These are phyloP conservation scores for Cryptococcus wingfieldii DNA, from an alignment of 1,284 basidiomycete genomes.

Conservation along the genomic window DNA sequence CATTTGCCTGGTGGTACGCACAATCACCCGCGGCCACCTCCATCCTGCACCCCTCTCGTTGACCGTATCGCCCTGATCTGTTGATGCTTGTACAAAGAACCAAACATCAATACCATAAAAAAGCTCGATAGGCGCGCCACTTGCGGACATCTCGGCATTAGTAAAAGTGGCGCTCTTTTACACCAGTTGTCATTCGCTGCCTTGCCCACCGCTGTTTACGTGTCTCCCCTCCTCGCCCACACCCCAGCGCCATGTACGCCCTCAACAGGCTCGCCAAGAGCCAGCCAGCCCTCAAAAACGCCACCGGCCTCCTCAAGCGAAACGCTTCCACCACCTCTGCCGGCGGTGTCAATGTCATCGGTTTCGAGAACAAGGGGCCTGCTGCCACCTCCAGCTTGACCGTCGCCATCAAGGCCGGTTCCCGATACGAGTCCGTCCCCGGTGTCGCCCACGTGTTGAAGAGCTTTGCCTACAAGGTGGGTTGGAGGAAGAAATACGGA, in stretches of 20 bases:
- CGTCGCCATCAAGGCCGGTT: constrained; percentile 84
- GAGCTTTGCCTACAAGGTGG: constrained; percentile 95
- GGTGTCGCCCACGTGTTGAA: constrained; percentile 88
- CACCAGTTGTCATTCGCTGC: not conserved
- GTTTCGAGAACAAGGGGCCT: constrained; percentile 69
- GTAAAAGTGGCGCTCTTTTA: not conserved
- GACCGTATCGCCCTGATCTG: too few species aligned
- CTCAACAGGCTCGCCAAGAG: constrained; percentile 30
- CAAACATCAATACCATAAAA: too few species aligned
- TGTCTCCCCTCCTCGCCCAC: not conserved
- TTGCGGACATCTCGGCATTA: too few species aligned
- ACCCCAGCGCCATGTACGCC: constrained; percentile 26
- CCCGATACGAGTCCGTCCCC: constrained; percentile 75
- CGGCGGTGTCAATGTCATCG: constrained; percentile 77
- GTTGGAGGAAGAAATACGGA: constrained; percentile 12
- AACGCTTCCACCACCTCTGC: constrained; percentile 56
- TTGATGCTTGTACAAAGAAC: too few species aligned
- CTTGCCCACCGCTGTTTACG: not conserved
- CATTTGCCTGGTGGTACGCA: too few species aligned
- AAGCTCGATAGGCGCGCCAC: too few species aligned
- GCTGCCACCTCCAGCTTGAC: constrained; percentile 69
- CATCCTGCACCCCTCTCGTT: too few species aligned
- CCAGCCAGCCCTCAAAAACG: constrained; percentile 52
- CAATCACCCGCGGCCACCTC: too few species aligned
- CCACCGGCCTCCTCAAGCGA: constrained; percentile 52